Evolutionary conservation across 225 moss, liverwort and hornwort genomes (phyloP), one percentile per base, ranked within the genome.

Genomic region (Lunularia cruciata): DNA sequence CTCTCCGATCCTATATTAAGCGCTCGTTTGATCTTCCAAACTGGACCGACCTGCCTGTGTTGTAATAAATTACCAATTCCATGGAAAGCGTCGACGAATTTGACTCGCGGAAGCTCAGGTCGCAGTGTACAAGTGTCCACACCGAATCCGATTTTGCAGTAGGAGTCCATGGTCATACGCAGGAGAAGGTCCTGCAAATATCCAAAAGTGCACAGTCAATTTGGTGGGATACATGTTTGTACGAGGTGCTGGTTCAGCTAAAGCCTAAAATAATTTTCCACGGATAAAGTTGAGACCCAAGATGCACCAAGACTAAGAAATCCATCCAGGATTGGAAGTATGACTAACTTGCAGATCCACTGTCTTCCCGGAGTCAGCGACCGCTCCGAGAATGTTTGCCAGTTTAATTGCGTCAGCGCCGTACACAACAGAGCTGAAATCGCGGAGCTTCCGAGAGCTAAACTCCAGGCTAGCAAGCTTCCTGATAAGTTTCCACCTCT

Each of bases 151-250:
- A 76, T 71, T 43, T 77, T 74, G 25, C 78, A 77, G 14, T 77
- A 78, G 15, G 83, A 83, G 57, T 88, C 86, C 75, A 86, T 49
- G 18, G 88, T 86, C 85, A 79, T 83, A 16, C 86, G 83, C 7
- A 77, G 46, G 16, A 75, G 19, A 3, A 86, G 57, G 20, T 88
- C 88, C 62, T 62, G 40, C 18, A 53, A 25, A 25, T 23, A 11
- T 26, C 20, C 1, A 43, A 43, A 43, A n/a, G n/a, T n/a, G n/a
- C n/a, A n/a, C n/a, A n/a, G n/a, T n/a, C n/a, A n/a, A n/a, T n/a
- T n/a, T n/a, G n/a, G n/a, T n/a, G n/a, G n/a, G n/a, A n/a, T n/a
- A n/a, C n/a, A n/a, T n/a, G n/a, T n/a, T n/a, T n/a, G n/a, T n/a
- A n/a, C n/a, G n/a, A n/a, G n/a, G n/a, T n/a, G n/a, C n/a, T n/a